A percentile compares a stretch with the other conserved stretches of the same genome.
Conservation (phyloP, 192 early-diverging fungal genomes). For the Podila epicladia region DNA sequence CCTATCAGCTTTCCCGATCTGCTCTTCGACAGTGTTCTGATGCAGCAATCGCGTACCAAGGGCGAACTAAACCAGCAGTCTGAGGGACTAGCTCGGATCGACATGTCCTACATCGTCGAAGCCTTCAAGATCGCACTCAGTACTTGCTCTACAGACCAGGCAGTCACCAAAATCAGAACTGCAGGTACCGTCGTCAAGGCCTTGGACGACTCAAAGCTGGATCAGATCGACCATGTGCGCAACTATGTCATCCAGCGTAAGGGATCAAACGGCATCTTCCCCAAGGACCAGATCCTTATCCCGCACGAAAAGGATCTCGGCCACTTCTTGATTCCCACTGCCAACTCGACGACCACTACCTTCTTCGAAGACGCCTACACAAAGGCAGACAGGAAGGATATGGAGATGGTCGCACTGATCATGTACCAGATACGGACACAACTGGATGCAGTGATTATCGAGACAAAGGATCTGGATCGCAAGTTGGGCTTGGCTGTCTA, state of each 20-base stretch:
- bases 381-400: not conserved
- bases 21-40: constrained; percentile 10
- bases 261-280: not conserved
- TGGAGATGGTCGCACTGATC: not conserved
- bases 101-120: not conserved
- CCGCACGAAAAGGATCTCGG: not conserved
- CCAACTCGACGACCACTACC: not conserved
- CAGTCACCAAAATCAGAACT: not conserved
- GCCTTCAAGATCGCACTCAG: not conserved
- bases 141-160: not conserved
- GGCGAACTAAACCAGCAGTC: not conserved
- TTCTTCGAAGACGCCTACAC: not conserved
- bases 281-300: not conserved
- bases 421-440: not conserved
- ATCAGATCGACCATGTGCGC: not conserved
- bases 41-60: constrained; percentile 6
- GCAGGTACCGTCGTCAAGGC: not conserved
- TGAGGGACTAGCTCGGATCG: not conserved
- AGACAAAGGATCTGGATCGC: not conserved
- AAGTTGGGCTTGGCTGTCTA: not conserved
- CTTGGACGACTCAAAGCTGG: not conserved
- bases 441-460: not conserved
- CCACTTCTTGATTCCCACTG: not conserved
- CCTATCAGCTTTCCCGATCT: not conserved
- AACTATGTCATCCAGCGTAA: not conserved